Percentiles rank a stretch among this genome's conserved stretches.
These are phyloP conservation scores for Passalora sequoiae DNA, from an alignment of 2,329 filamentous ascomycete species.

Conservation along the genomic window DNA sequence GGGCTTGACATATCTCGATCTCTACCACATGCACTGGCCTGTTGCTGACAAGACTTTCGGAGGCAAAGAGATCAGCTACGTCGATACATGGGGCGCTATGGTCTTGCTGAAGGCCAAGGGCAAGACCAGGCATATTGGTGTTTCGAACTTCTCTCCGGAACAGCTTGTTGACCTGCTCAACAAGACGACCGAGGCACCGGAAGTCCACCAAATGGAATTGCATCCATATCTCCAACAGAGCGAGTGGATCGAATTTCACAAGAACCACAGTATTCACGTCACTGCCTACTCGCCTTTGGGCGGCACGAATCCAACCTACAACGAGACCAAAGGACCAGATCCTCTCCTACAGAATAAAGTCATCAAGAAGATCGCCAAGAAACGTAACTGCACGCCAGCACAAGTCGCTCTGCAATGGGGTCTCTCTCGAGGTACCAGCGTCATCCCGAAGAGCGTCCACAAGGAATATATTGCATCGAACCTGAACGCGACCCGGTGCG, in stretches of 20 bases:
- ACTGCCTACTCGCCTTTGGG: conserved; percentile 30
- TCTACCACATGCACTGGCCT: conserved; percentile 46
- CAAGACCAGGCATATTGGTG: conserved; percentile 28
- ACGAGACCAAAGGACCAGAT: conserved; percentile 18
- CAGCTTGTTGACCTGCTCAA: conserved; percentile 28
- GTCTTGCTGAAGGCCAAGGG: conserved; percentile 24
- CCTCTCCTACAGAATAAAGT: conserved; percentile 52
- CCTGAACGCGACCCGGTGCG: conserved; percentile 33
- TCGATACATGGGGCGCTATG: conserved; percentile 30
- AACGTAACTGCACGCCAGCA: conserved; percentile 54
- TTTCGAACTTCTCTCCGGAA: conserved; percentile 31
- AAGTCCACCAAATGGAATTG: conserved; percentile 30
- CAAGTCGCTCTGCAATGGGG: conserved; percentile 53
- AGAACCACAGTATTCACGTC: conserved; percentile 24
- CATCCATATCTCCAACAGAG: conserved; percentile 31
- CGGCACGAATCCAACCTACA: conserved; percentile 41
- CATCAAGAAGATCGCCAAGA: conserved; percentile 60
- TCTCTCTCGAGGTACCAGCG: conserved; percentile 51
- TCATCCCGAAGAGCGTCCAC: conserved; percentile 48
- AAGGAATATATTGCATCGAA: conserved; percentile 27
- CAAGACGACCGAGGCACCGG: conserved; percentile 21
- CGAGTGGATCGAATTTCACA: conserved; percentile 22
- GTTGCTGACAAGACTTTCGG: conserved; percentile 25
- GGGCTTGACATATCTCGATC: conserved; percentile 39
- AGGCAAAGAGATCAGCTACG: conserved; percentile 24